Evolutionary conservation across 2,329 filamentous ascomycete genomes (phyloP).

Genomic region (Knufia petricola): DNA sequence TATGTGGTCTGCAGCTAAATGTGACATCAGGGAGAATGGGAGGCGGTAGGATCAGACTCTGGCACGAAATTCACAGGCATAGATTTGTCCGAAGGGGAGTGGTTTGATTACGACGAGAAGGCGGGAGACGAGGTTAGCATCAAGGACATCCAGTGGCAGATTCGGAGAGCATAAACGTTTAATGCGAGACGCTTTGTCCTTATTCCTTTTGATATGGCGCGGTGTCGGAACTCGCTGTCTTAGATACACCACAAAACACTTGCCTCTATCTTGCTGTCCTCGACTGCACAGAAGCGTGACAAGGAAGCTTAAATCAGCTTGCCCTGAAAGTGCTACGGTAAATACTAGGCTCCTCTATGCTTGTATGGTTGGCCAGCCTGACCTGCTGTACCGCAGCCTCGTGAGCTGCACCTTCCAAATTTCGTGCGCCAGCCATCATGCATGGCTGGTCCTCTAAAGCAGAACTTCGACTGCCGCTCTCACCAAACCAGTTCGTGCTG

Average conservation of each 20-base stretch:
- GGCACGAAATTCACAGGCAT: conserved; percentile 71
- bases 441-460: neutral
- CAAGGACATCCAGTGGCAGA: conserved; percentile 79
- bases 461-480: neutral
- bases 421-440: neutral
- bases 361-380: neutral
- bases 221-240: no score
- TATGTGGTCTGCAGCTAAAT: neutral
- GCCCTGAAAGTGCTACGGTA: neutral
- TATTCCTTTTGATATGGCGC: no score
- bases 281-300: no score
- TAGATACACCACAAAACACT: no score
- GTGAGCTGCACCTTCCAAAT: neutral
- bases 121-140: conserved; percentile 84
- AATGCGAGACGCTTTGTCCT: neutral
- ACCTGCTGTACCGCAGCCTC: neutral
- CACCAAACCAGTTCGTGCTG: neutral
- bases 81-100: conserved; percentile 81
- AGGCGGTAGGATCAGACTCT: conserved; percentile 72
- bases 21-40: conserved; percentile 66
- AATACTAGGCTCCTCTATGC: neutral
- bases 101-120: conserved; percentile 98
- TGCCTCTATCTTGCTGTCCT: no score
- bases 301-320: neutral
- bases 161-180: conserved; percentile 53